phyloP scores from a whole-genome alignment of 2,329 filamentous ascomycete genomes.

The Periconia macrospinosa region DNA sequence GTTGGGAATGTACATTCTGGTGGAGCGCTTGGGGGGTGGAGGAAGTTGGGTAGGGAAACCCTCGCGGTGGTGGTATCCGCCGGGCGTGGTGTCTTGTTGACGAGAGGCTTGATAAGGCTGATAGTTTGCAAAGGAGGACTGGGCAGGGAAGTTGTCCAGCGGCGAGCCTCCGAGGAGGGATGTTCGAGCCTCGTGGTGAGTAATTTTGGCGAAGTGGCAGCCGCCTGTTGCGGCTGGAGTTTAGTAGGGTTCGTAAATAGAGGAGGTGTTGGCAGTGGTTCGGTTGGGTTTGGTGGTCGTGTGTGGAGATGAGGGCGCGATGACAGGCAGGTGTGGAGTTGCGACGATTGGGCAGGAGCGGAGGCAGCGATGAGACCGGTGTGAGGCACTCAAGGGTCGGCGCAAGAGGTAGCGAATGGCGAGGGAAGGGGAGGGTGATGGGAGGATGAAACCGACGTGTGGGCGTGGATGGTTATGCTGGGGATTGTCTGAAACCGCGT shows the following conservation, averaged over 20 bases:
- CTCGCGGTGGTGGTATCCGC: slow-evolving; percentile 51
- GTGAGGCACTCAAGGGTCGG: slow-evolving; percentile 19
- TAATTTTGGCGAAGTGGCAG: slow-evolving; percentile 53
- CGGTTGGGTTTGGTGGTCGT: slow-evolving; percentile 13
- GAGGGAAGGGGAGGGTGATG: background rate
- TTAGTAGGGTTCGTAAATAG: slow-evolving; percentile 21
- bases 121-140: slow-evolving; percentile 44
- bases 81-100: slow-evolving; percentile 16
- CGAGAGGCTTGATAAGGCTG: slow-evolving; percentile 49
- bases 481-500: slow-evolving; percentile 23
- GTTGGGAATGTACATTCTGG: slow-evolving; percentile 73
- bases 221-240: slow-evolving; percentile 39
- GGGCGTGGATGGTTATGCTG: slow-evolving; percentile 14
- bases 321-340: slow-evolving; percentile 2
- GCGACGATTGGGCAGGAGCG: slow-evolving; percentile 21
- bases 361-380: slow-evolving; percentile 33
- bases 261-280: slow-evolving; percentile 3
- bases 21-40: slow-evolving; percentile 30
- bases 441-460: slow-evolving; percentile 21
- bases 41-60: slow-evolving; percentile 47
- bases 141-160: slow-evolving; percentile 53
- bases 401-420: slow-evolving; percentile 12
- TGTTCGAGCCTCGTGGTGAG: slow-evolving; percentile 57
- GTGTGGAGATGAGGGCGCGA: slow-evolving; percentile 3
- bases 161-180: slow-evolving; percentile 63